phyloP scores from a whole-genome alignment of 208 protist genomes.

The Angomonas deanei region DNA sequence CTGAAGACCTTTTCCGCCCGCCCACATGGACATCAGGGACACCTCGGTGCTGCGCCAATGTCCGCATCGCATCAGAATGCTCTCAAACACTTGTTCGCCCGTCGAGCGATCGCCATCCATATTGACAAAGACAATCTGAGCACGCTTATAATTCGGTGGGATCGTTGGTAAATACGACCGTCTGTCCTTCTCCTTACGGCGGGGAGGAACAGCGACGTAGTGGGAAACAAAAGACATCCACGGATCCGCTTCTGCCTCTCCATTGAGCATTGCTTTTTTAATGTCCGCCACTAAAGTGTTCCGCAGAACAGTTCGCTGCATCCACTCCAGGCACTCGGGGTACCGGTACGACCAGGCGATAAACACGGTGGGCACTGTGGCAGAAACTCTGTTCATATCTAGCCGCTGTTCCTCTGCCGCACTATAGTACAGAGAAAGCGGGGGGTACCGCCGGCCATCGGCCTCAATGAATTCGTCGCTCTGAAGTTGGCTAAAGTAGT shows the following conservation, averaged over 20 bases:
- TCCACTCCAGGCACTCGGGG: constrained; percentile 43
- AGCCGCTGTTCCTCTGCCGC: constrained; percentile 46
- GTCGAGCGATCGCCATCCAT: constrained; percentile 46
- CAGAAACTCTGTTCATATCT: constrained; percentile 44
- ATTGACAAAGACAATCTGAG: constrained; percentile 81
- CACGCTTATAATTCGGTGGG: constrained; percentile 40
- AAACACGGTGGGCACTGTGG: constrained; percentile 64
- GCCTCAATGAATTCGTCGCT: constrained; percentile 10
- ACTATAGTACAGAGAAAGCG: constrained; percentile 37
- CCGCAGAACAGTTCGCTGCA: constrained; percentile 65
- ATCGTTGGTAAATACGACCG: constrained; percentile 20
- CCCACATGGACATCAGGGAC: constrained; percentile 66
- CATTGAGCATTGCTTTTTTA: constrained; percentile 18
- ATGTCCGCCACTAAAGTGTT: constrained; percentile 19
- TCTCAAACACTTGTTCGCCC: constrained; percentile 25
- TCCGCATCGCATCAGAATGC: constrained; percentile 18
- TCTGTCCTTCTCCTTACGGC: constrained; percentile 9
- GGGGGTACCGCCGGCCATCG: constrained; percentile 7
- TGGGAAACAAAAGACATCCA: constrained; percentile 53
- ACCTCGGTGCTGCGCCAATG: constrained; percentile 71
- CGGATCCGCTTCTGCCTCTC: constrained; percentile 44
- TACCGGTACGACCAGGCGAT: constrained; percentile 71
- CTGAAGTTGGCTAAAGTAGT: constrained; percentile 6
- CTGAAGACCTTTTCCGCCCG: constrained; percentile 61
- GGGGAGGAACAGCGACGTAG: constrained; percentile 31